Evolutionary conservation across 2,329 filamentous ascomycete genomes (phyloP).

Genomic region (Aspergillus oerlinghausenensis): DNA sequence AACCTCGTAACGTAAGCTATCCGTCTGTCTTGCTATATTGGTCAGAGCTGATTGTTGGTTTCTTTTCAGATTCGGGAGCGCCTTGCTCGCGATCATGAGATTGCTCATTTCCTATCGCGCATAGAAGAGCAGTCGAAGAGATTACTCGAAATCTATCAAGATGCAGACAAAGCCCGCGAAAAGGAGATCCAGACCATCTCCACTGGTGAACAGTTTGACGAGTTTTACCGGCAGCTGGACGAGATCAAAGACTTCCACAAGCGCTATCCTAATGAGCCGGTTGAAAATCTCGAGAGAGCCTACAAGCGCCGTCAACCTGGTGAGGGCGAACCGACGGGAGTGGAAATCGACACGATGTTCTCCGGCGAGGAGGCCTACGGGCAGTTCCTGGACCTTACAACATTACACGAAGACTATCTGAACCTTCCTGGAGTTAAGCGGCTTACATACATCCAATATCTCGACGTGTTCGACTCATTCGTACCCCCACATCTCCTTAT

Average conservation of each 20-base stretch:
- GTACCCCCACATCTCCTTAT: slow-evolving; percentile 67
- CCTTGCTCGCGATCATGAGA: slow-evolving; percentile 85
- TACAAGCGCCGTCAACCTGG: slow-evolving; percentile 70
- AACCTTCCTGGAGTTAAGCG: slow-evolving; percentile 85
- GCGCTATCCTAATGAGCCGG: slow-evolving; percentile 87
- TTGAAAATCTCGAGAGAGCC: slow-evolving; percentile 89
- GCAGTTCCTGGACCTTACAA: slow-evolving; percentile 84
- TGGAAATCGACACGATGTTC: slow-evolving; percentile 83
- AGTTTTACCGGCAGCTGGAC: slow-evolving; percentile 81
- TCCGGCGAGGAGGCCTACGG: slow-evolving; percentile 93
- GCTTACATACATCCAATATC: slow-evolving; percentile 84
- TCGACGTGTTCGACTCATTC: slow-evolving; percentile 87
- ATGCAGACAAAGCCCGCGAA: slow-evolving; percentile 65
- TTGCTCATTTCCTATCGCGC: slow-evolving; percentile 77
- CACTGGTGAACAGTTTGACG: slow-evolving; percentile 79
- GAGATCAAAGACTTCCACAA: slow-evolving; percentile 83
- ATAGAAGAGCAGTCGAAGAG: slow-evolving; percentile 82
- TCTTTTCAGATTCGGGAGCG: slow-evolving; percentile 73
- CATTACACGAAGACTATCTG: slow-evolving; percentile 78
- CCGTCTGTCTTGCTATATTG: slow-evolving; percentile 1
- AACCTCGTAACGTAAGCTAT: slow-evolving; percentile 73
- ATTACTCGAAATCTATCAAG: slow-evolving; percentile 77
- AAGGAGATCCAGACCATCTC: slow-evolving; percentile 81
- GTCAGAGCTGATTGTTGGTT: slow-evolving; percentile 15
- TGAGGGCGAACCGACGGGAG: slow-evolving; percentile 59